Evolutionary conservation across 257 asterid species (phyloP), one percentile per base, ranked within the genome.

Genomic region (Petunia secreta): DNA sequence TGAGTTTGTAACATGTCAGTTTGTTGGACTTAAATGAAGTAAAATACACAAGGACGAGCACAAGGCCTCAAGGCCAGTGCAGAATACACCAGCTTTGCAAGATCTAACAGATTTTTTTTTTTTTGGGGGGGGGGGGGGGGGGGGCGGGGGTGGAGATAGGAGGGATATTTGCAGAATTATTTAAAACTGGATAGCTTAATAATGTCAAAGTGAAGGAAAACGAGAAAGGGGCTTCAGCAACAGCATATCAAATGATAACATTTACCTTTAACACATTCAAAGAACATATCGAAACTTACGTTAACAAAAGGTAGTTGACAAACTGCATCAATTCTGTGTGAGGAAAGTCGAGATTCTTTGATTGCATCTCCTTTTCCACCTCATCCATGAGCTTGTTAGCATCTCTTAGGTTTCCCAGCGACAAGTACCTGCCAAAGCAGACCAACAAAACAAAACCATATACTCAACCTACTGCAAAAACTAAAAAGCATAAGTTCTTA

Each of bases 341-440:
- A 82, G 99, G 97, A 75, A 92, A 89, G 60, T 86, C 93, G 63
- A 89, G 62, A 83, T 90, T 90, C 84, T 82, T 85, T 34, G 67
- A 74, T 78, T 89, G 88, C 85, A 89, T 91, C 88, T 92, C 92
- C 88, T 86, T 92, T 84, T 85, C 89, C 83, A 92, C 81, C 76
- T 94, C 97, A 83, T 92, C 98, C 92, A 91, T 84, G 52, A 92
- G 91, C 83, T 77, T 82, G 83, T 94, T 94, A 68, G 99, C 99
- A 89, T 96, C 99, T 91, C 98, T 89, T 81, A 96, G 84, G 89
- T 92, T 96, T 75, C 99, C 98, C 73, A 87, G 89, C 75, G 97
- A 91, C 83, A 94, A 81, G 83, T 94, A 92, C 99, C 98, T 96
- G 60, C 60, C 77, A 71, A 69, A 82, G 34, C 41, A 25, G 10